Evolutionary conservation across 495 filamentous ascomycete species (phyloP).

Genomic region (Trichocladium uniseriatum): DNA sequence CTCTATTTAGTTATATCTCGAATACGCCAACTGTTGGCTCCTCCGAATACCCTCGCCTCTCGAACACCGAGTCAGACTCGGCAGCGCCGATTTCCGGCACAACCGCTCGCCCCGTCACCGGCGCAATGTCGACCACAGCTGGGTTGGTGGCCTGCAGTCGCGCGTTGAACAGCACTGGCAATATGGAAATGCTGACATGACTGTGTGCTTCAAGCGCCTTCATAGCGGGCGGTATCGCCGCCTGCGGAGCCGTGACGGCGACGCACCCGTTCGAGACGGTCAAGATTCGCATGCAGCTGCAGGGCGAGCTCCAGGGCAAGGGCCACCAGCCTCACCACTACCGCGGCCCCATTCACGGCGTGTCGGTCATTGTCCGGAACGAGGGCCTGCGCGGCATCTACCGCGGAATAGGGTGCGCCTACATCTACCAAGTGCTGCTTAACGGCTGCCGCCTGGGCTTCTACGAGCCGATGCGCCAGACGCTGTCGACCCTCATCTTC

Average conservation of each 20-base stretch:
- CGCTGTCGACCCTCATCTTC: slow-evolving; percentile 55
- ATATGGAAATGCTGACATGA: slow-evolving; percentile 14
- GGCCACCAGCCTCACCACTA: slow-evolving; percentile 76
- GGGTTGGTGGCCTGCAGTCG: slow-evolving; percentile 26
- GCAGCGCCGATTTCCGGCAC: slow-evolving; percentile 5
- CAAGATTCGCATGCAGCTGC: slow-evolving; percentile 96
- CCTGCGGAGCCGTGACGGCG: slow-evolving; percentile 93
- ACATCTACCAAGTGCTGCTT: slow-evolving; percentile 92
- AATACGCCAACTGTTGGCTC: background rate
- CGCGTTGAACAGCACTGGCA: background rate
- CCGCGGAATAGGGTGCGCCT: slow-evolving; percentile 83
- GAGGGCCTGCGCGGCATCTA: slow-evolving; percentile 82
- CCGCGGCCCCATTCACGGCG: slow-evolving; percentile 84
- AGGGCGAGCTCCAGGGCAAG: slow-evolving; percentile 89
- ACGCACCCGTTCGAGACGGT: slow-evolving; percentile 98
- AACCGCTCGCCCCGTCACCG: background rate
- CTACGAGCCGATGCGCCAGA: slow-evolving; percentile 84
- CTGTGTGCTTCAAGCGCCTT: slow-evolving; percentile 48
- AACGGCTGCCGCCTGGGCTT: slow-evolving; percentile 96
- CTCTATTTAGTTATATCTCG: background rate
- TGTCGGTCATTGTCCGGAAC: slow-evolving; percentile 82
- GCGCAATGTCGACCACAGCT: slow-evolving; percentile 38
- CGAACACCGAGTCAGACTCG: slow-evolving; percentile 3
- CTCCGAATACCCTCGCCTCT: background rate
- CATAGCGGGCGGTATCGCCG: slow-evolving; percentile 90